These are phyloP conservation scores for Digitaria exilis DNA, from an alignment of 202 grass and related monocot genomes.

Conservation along the genomic window DNA sequence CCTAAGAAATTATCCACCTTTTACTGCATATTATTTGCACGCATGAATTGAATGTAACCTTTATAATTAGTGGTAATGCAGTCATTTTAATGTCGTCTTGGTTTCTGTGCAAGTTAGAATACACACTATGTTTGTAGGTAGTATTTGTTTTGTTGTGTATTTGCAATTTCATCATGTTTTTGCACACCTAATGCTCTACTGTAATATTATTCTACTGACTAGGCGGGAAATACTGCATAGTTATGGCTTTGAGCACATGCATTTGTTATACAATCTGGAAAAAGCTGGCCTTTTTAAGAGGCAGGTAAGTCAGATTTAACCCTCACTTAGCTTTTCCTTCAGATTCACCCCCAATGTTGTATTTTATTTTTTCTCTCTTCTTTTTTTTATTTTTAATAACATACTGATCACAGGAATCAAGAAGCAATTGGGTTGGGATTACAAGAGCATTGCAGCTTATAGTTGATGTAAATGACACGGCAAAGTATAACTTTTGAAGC, in stretches of 20 bases:
- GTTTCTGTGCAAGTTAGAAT: background rate
- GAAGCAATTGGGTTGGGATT: slow-evolving; percentile 81
- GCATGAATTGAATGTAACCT: background rate
- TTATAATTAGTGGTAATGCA: background rate
- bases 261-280: slow-evolving; percentile 91
- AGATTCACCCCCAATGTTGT: background rate
- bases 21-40: background rate
- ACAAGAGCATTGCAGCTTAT: slow-evolving; percentile 85
- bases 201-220: slow-evolving; percentile 8
- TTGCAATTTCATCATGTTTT: no score
- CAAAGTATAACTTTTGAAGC: slow-evolving; percentile 63
- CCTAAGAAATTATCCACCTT: background rate
- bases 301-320: slow-evolving; percentile 64
- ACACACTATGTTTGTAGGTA: background rate
- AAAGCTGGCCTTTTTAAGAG: slow-evolving; percentile 83
- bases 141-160: no score
- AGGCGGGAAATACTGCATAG: slow-evolving; percentile 96
- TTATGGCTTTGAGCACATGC: slow-evolving; percentile 96
- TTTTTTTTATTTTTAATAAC: slow-evolving; percentile 13
- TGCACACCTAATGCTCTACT: background rate
- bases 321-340: slow-evolving; percentile 19
- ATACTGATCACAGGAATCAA: slow-evolving; percentile 67
- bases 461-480: slow-evolving; percentile 78
- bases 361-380: background rate
- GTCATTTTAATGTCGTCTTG: background rate